Percentiles rank a stretch among this genome's conserved stretches.
Evolutionary conservation across 371 early-diverging fungal species (phyloP).

Genomic region (Mortierella sp.): DNA sequence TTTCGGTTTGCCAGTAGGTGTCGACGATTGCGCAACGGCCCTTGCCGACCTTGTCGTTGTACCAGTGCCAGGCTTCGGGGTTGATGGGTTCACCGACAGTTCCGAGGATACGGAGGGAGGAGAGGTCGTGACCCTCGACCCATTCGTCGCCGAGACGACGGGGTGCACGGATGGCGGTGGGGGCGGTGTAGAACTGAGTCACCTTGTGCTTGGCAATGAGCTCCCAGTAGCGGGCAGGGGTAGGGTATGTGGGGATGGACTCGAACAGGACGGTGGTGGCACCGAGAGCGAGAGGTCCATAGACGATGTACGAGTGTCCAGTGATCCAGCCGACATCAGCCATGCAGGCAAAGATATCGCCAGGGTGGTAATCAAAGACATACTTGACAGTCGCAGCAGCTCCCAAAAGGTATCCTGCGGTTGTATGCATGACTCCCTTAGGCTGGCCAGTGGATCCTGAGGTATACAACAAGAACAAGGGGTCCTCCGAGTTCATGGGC

Average conservation of each 20-base stretch:
- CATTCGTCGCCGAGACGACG: conserved; percentile 90
- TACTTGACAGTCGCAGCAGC: conserved; percentile 90
- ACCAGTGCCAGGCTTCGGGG: conserved; percentile 98
- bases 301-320: conserved; percentile 92
- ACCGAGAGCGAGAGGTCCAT: conserved; percentile 95
- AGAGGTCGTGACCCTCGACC: conserved; percentile 82
- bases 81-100: conserved; percentile 99
- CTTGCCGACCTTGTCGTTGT: conserved; percentile 90
- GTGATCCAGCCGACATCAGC: conserved; percentile 90
- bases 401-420: conserved; percentile 96
- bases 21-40: conserved; percentile 95
- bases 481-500: conserved; percentile 93
- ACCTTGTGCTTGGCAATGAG: conserved; percentile 88
- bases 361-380: conserved; percentile 90
- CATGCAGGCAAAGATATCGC: conserved; percentile 91
- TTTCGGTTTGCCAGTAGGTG: conserved; percentile 98
- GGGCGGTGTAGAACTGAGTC: conserved; percentile 99
- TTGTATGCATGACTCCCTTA: conserved; percentile 94
- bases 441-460: conserved; percentile 97
- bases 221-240: conserved; percentile 89
- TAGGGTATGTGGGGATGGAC: conserved; percentile 89
- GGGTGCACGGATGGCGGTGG: conserved; percentile 97
- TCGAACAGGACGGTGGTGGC: conserved; percentile 96
- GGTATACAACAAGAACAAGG: conserved; percentile 97
- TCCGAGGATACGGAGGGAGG: conserved; percentile 91